Evolutionary conservation across 441 rosid species (phyloP).

Genomic region (Gossypium aridum): DNA sequence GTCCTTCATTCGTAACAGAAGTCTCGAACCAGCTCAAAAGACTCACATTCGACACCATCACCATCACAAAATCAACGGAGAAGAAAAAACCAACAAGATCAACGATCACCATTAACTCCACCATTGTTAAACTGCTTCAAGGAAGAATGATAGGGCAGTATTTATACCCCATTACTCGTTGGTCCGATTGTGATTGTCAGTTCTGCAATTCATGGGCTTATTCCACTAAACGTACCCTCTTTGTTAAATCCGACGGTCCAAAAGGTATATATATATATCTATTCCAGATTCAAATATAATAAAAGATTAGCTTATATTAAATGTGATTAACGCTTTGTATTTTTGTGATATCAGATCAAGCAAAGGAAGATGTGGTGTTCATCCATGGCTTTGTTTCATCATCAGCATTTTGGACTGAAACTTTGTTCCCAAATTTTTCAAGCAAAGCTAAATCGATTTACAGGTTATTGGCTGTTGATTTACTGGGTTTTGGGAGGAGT

Average conservation of each 20-base stretch:
- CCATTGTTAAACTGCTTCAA: constrained; percentile 71
- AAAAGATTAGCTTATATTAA: too few species aligned
- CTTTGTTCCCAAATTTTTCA: constrained; percentile 77
- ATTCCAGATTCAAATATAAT: background rate
- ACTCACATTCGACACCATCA: constrained; percentile 28
- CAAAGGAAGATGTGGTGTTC: constrained; percentile 73
- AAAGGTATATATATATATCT: constrained; percentile 35
- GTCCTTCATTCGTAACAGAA: constrained; percentile 59
- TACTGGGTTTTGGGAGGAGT: constrained; percentile 85
- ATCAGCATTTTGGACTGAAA: constrained; percentile 93
- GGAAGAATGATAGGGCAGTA: constrained; percentile 48
- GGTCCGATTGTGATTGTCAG: constrained; percentile 90
- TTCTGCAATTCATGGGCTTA: constrained; percentile 69
- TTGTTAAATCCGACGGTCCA: constrained; percentile 55
- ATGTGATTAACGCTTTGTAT: background rate
- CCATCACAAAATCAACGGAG: constrained; percentile 27
- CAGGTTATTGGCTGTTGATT: constrained; percentile 77
- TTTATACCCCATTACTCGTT: constrained; percentile 44
- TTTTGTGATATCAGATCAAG: constrained; percentile 29
- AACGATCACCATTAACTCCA: constrained; percentile 46
- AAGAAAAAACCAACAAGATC: constrained; percentile 31
- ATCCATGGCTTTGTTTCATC: constrained; percentile 97
- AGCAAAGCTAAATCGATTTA: constrained; percentile 43
- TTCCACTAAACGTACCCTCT: constrained; percentile 48
- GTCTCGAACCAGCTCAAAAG: constrained; percentile 39